Evolutionary conservation across 441 rosid species (phyloP).

Genomic region (Bocquillonia castaneifolia): DNA sequence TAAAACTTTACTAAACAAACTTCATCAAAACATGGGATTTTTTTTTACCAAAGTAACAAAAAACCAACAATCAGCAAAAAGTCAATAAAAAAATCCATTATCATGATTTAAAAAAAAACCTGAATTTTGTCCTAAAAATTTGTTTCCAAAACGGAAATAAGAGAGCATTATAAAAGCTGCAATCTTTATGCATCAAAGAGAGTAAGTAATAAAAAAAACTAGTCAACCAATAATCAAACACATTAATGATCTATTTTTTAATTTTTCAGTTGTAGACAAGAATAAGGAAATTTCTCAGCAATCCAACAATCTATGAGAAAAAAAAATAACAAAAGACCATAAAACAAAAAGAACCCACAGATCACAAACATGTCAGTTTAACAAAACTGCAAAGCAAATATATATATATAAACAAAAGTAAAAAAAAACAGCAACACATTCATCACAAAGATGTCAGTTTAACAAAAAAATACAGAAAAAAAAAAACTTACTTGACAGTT

Average conservation of each 20-base stretch:
- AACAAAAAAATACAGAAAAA: background rate
- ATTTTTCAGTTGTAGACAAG: too few species aligned
- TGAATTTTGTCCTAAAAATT: too few species aligned
- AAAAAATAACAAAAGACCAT: background rate
- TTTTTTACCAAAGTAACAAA: background rate
- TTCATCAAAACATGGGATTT: background rate
- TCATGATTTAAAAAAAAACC: background rate
- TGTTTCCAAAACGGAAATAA: background rate
- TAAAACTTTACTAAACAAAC: background rate
- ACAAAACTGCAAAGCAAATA: background rate
- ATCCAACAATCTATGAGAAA: conserved; percentile 21
- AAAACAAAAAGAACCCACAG: background rate
- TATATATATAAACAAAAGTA: background rate
- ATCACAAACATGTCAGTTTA: too few species aligned
- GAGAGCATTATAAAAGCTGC: background rate
- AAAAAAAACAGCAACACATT: conserved; percentile 5
- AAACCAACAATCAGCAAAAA: background rate
- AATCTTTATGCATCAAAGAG: too few species aligned
- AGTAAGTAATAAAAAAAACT: background rate
- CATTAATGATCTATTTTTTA: conserved; percentile 17
- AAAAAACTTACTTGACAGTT: background rate
- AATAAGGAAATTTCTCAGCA: conserved; percentile 18
- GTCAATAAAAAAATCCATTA: background rate
- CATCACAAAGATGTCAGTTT: background rate
- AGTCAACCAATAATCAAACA: background rate